Conservation (phyloP, 2,329 filamentous ascomycete species). For the Nothophoma quercina region DNA sequence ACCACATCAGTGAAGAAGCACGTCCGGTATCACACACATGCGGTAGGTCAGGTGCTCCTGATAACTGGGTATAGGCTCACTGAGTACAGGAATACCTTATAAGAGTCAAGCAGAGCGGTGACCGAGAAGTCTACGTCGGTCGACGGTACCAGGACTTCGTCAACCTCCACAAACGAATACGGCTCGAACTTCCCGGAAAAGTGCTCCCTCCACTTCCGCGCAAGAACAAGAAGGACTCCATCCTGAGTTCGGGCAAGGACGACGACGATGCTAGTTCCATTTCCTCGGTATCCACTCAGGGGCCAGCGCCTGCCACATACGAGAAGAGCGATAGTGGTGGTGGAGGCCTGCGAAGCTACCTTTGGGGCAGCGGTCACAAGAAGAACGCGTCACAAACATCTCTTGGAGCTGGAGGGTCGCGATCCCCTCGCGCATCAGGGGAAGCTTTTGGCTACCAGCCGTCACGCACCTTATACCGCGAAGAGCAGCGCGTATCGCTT, state of each 20-base stretch:
- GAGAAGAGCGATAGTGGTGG: conserved; percentile 46
- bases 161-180: conserved; percentile 78
- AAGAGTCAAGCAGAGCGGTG: conserved; percentile 79
- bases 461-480: conserved; percentile 75
- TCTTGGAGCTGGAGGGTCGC: conserved; percentile 30
- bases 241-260: conserved; percentile 62
- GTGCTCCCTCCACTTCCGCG: conserved; percentile 84
- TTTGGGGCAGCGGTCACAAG: conserved; percentile 51
- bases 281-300: conserved; percentile 78
- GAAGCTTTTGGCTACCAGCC: conserved; percentile 41
- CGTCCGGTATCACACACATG: conserved; percentile 88
- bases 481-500: conserved; percentile 89
- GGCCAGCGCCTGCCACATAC: conserved; percentile 51
- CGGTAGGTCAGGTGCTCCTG: conserved; percentile 62
- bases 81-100: conserved; percentile 79
- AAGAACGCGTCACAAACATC: conserved; percentile 53
- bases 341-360: conserved; percentile 55
- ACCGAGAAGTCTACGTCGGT: conserved; percentile 79
- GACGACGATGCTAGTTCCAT: conserved; percentile 80
- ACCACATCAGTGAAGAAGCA: conserved; percentile 83
- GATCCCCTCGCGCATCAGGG: conserved; percentile 44
- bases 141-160: conserved; percentile 89
- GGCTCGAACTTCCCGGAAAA: conserved; percentile 88
- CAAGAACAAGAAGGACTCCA: conserved; percentile 85
- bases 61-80: background rate